Evolutionary conservation across 2,329 filamentous ascomycete species (phyloP).

Genomic region (Phaeosphaeriaceae sp.): DNA sequence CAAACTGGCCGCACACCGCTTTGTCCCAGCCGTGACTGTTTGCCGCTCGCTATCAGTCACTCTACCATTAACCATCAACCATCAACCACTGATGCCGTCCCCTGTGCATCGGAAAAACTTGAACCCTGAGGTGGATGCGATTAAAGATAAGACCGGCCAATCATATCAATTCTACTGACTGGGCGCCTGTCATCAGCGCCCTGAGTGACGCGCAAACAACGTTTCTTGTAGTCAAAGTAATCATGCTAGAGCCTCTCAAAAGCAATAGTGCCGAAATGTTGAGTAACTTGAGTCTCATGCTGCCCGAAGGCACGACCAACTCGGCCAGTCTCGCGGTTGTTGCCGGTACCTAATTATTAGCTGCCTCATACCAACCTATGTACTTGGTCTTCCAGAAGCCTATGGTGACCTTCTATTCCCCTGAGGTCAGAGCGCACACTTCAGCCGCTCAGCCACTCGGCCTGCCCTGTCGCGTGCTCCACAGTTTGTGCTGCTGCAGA

Average conservation of each 20-base stretch:
- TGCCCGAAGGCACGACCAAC: not conserved
- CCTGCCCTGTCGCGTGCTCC: constrained; percentile 23
- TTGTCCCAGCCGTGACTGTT: constrained; percentile 7
- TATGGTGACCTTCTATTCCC: constrained; percentile 6
- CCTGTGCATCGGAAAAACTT: constrained; percentile 11
- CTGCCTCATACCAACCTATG: too few relatives aligned
- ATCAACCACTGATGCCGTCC: not conserved
- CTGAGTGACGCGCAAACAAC: constrained; percentile 23
- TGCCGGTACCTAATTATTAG: too few relatives aligned
- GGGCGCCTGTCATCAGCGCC: constrained; percentile 32
- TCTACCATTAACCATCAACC: not conserved
- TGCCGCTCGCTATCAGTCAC: constrained; percentile 6
- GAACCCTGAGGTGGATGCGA: constrained; percentile 26
- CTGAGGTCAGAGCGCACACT: too few relatives aligned
- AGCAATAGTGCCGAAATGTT: constrained; percentile 10
- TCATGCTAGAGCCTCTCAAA: constrained; percentile 12
- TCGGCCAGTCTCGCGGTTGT: constrained; percentile 2
- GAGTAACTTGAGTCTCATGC: constrained; percentile 13
- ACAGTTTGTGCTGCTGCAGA: constrained; percentile 29
- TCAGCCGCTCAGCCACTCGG: constrained; percentile 16
- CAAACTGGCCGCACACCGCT: constrained; percentile 17
- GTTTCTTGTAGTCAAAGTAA: constrained; percentile 40
- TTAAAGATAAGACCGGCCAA: constrained; percentile 34
- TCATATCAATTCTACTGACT: constrained; percentile 22
- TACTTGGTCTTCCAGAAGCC: constrained; percentile 10